Base-by-base conservation (phyloP, 495 filamentous ascomycete species). In the Lasiosphaeria hispida region DNA sequence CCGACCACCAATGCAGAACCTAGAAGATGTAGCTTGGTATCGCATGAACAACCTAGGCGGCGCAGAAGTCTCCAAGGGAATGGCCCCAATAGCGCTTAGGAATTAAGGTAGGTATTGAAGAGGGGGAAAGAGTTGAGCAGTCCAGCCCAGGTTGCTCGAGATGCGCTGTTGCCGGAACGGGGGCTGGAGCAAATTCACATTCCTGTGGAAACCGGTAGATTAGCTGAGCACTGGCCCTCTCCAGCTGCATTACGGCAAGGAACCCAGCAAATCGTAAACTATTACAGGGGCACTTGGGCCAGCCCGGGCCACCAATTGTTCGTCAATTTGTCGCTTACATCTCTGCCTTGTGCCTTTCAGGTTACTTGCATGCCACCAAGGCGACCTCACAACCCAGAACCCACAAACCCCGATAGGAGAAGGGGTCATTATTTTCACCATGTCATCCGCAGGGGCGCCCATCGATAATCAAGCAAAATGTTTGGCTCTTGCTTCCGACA, bases 201-300 rank as follows among this genome's bases (percentile, higher is more conserved):
- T 68, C 69, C 69, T 68, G 60, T 69, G 70, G 68, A 70, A 70
- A 72, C 66, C 57, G 66, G 66, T 59, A 72, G 70, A 70, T 70
- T 67, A 63, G 65, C 58, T 65, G 64, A 68, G 67, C 64, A 69
- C 69, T 65, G 65, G 63, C 63, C 67, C 50, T 54, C 52, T 45
- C 34, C 49, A 43, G 36, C 41, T 58, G 59, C 45, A 50, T 60
- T 59, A 53, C 58, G 59, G 60, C 57, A 58, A 53, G 59, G 58
- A 47, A 54, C 40, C 44, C 53, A 63, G 54, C 44, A 54, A 53
- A 55, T 60, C 35, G 61, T 55, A 60, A 52, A 39, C 52, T 15
- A 23, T 58, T 40, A 59, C 56, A 57, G 65, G 61, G 62, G 59
- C 45, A 30, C 37, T 45, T 36, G 34, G 55, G 52, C 57, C 38